phyloP scores from a whole-genome alignment of 1,284 basidiomycete species.

The Ustilago lituana region DNA sequence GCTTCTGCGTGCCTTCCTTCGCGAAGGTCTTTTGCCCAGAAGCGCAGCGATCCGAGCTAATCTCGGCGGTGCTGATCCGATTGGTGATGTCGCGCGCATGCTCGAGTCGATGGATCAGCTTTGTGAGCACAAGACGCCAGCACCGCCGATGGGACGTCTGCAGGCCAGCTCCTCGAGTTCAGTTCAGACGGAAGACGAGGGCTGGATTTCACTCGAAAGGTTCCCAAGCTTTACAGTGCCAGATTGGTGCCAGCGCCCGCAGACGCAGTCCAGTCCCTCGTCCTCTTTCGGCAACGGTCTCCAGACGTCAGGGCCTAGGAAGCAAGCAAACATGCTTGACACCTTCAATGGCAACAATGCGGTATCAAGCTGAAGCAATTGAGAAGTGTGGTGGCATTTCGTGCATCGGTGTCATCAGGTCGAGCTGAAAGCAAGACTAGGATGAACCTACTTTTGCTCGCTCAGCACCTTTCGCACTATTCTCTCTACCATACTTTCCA shows the following conservation, averaged over 20 bases:
- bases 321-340: slow-evolving; percentile 13
- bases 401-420: too few species aligned
- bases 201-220: slow-evolving; percentile 13
- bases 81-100: not conserved
- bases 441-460: slow-evolving; percentile 34
- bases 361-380: too few species aligned
- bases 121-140: too few species aligned
- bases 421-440: too few species aligned
- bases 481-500: slow-evolving; percentile 52
- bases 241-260: not conserved
- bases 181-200: not conserved
- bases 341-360: too few species aligned
- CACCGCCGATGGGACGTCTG: too few species aligned
- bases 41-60: not conserved
- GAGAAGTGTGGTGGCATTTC: too few species aligned
- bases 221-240: slow-evolving; percentile 3
- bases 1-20: slow-evolving; percentile 12
- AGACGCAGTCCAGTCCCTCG: not conserved
- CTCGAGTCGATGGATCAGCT: slow-evolving; percentile 10
- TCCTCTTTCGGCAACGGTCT: not conserved
- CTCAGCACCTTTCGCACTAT: slow-evolving; percentile 46
- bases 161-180: not conserved
- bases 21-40: slow-evolving; percentile 7
- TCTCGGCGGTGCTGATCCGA: slow-evolving; percentile 3
- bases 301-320: too few species aligned